Evolutionary conservation across 140 eudicot genomes (phyloP), one percentile per base, ranked within the genome.

Genomic region (Flaveria floridana): DNA sequence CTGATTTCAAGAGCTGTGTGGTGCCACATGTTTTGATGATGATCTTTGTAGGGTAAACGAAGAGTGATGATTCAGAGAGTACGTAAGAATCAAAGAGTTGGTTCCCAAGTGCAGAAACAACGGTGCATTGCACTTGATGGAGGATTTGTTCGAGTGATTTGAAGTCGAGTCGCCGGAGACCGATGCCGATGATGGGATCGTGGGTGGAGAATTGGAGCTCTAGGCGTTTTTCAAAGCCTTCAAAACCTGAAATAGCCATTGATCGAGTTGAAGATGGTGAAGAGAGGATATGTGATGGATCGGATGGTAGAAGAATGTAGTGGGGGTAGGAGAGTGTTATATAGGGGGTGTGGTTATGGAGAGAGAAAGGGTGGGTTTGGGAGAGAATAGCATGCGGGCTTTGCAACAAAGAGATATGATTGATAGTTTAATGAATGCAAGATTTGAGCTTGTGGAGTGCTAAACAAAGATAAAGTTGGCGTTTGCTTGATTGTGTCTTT

Each of bases 11-110:
- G 62, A 91, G 79, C 78, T 86, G 92, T 23, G 96, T 91, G 69
- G 97, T 91, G 74, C 97, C 97, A 74, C 97, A 91, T 8, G 97
- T 91, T 70, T 91, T 91, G 89, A 91, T 88, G 26, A 91, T 86
- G 52, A 91, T 85, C 78, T 88, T 91, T 0, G 84, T 86, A 1
- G 97, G 96, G 84, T 91, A 91, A 11, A 91, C 77, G 42, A 91
- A 91, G 1, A 91, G 85, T 63, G 92, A 86, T 1, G 97, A 91
- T 73, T 91, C 97, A 2, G 97, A 91, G 7, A 91, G 73, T 3
- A 91, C 97, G 39, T 91, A 91, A 1, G 97, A 82, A 71, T 91
- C 97, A 34, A 91, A 91, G 77, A 81, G 82, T 13, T 76, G 78
- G 84, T 91, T 91, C 4, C 91, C 96, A 44, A 91, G 91, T 12